Evolutionary conservation across 78 protist genomes (phyloP).

Genomic region (Cavenderia fasciculata): DNA sequence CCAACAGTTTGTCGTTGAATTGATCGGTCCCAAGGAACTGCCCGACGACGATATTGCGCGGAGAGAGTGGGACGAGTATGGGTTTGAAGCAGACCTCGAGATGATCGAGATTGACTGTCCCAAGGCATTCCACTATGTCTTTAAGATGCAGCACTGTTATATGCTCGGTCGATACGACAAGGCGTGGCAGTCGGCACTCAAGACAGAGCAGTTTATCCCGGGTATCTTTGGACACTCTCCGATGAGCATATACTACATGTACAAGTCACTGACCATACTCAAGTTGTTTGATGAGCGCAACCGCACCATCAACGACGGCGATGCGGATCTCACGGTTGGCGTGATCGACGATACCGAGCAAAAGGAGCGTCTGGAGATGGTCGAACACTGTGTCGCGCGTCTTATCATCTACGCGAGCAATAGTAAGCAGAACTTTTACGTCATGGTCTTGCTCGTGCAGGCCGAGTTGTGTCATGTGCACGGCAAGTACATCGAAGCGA

Average conservation of each 20-base stretch:
- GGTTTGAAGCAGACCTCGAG: slow-evolving; percentile 21
- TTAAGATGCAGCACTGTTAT: not conserved
- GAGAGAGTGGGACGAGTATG: slow-evolving; percentile 27
- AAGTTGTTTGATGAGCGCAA: not conserved
- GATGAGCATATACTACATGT: slow-evolving; percentile 1
- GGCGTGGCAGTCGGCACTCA: slow-evolving; percentile 28
- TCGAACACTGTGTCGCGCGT: not conserved
- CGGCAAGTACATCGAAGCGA: slow-evolving; percentile 6
- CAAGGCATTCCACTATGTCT: slow-evolving; percentile 26
- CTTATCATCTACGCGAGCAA: not conserved
- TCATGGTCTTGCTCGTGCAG: not conserved
- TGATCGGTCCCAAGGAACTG: slow-evolving; percentile 10
- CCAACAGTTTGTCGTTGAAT: slow-evolving; percentile 27
- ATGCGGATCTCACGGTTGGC: too few relatives aligned
- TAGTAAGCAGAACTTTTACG: slow-evolving; percentile 20
- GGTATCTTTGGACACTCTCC: slow-evolving; percentile 59
- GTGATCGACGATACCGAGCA: not conserved
- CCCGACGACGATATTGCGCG: not conserved
- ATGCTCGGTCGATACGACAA: slow-evolving; percentile 6
- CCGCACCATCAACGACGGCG: too few relatives aligned
- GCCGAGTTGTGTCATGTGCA: slow-evolving; percentile 12
- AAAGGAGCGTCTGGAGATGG: not conserved
- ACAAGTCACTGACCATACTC: slow-evolving; percentile 11
- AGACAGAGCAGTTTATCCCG: slow-evolving; percentile 2
- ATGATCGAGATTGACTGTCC: slow-evolving; percentile 49